A percentile compares a stretch with the other conserved stretches of the same genome.
Conservation (phyloP, 495 filamentous ascomycete genomes). For the Oleoguttula mirabilis region DNA sequence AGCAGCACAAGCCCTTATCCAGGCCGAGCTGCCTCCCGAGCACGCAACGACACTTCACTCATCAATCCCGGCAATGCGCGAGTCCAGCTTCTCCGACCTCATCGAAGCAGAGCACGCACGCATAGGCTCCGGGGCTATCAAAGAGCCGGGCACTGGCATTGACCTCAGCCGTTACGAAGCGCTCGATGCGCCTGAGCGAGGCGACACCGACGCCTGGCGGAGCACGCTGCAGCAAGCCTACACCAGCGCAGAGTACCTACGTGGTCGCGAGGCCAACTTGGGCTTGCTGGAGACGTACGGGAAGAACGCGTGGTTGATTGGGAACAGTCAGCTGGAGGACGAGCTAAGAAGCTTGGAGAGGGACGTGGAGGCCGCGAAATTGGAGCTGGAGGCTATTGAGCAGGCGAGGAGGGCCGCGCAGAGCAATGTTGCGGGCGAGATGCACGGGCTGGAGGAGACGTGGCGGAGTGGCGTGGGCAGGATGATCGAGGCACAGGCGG, state of each 20-base stretch:
- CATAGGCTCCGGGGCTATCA: slow-evolving; percentile 40
- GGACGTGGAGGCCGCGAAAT: slow-evolving; percentile 56
- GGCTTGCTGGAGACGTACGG: slow-evolving; percentile 64
- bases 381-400: slow-evolving; percentile 57
- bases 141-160: slow-evolving; percentile 45
- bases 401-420: slow-evolving; percentile 58
- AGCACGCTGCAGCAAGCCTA: slow-evolving; percentile 40
- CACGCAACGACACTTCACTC: slow-evolving; percentile 17
- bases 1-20: slow-evolving; percentile 19
- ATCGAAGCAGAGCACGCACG: slow-evolving; percentile 52
- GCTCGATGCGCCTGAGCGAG: slow-evolving; percentile 29
- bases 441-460: slow-evolving; percentile 54
- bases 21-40: slow-evolving; percentile 13
- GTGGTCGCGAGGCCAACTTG: slow-evolving; percentile 54
- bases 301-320: slow-evolving; percentile 82
- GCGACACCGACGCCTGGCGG: slow-evolving; percentile 22
- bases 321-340: slow-evolving; percentile 66
- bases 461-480: slow-evolving; percentile 38
- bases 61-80: slow-evolving; percentile 25
- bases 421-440: slow-evolving; percentile 53
- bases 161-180: slow-evolving; percentile 77
- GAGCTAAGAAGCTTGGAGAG: slow-evolving; percentile 60
- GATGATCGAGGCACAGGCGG: slow-evolving; percentile 57
- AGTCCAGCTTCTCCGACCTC: slow-evolving; percentile 43
- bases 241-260: slow-evolving; percentile 53